These are phyloP conservation scores for Neophaeococcomyces mojaviensis DNA, from an alignment of 2,329 filamentous ascomycete species.

Conservation along the genomic window DNA sequence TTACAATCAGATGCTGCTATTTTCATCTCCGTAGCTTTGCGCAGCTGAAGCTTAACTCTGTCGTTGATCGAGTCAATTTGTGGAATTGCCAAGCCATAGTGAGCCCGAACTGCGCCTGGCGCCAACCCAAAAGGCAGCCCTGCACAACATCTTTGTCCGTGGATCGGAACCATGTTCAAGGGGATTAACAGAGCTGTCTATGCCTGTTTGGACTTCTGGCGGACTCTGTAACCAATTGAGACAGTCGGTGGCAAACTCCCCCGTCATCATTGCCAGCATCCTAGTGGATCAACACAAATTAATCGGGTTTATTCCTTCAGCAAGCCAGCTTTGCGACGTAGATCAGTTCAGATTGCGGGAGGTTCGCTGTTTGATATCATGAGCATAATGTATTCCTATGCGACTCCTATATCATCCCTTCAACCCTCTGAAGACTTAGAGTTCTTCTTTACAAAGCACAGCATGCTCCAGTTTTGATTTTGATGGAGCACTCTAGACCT, in stretches of 20 bases:
- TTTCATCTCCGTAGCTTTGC: slow-evolving; percentile 8
- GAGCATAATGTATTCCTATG: too few relatives aligned
- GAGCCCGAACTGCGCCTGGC: not conserved
- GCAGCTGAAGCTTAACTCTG: slow-evolving; percentile 2
- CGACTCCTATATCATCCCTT: too few relatives aligned
- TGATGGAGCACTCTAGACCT: too few relatives aligned
- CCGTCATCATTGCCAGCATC: slow-evolving; percentile 3
- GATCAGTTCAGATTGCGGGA: not conserved
- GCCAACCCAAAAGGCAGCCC: not conserved
- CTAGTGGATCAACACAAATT: not conserved
- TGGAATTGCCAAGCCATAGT: slow-evolving; percentile 1
- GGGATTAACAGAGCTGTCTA: not conserved
- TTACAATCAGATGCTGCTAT: slow-evolving; percentile 6
- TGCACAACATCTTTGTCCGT: slow-evolving; percentile 6
- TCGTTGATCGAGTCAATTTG: not conserved
- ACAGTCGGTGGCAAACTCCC: too few relatives aligned
- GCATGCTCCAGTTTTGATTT: too few relatives aligned
- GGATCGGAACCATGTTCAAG: not conserved
- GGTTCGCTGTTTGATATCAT: not conserved
- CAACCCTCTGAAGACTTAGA: too few relatives aligned
- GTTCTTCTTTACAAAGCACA: too few relatives aligned
- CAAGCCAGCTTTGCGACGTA: not conserved
- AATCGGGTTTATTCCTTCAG: not conserved
- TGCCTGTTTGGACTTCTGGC: not conserved
- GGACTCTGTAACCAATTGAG: not conserved